A percentile compares a stretch with the other conserved stretches of the same genome.
Evolutionary conservation across 805 yeast genomes (phyloP).

Genomic region (Clavispora fructus): DNA sequence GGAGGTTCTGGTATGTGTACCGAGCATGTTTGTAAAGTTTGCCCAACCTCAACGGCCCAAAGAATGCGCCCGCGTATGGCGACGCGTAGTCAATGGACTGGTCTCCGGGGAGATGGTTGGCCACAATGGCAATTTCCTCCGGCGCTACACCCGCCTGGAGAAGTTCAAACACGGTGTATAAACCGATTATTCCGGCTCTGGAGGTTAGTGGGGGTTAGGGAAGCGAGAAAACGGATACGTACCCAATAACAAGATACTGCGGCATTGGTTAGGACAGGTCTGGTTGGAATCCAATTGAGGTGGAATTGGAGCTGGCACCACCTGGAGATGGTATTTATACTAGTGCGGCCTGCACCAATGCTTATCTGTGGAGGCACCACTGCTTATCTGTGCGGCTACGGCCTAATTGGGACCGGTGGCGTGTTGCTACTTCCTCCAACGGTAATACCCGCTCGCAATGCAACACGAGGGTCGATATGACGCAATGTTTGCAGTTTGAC

Average conservation of each 20-base stretch:
- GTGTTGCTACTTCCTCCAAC: too few species aligned
- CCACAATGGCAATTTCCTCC: neutral
- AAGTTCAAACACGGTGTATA: conserved; percentile 4
- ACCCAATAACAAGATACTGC: conserved; percentile 1
- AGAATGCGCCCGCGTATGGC: conserved; percentile 3
- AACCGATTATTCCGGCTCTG: conserved; percentile 4
- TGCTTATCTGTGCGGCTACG: neutral
- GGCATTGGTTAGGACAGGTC: neutral
- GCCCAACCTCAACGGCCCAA: neutral
- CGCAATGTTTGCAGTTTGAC: too few species aligned
- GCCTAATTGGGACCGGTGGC: neutral
- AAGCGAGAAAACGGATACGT: neutral
- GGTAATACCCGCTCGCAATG: too few species aligned
- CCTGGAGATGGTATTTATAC: too few species aligned
- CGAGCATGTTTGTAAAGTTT: neutral
- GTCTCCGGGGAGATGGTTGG: conserved; percentile 3
- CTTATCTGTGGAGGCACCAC: neutral
- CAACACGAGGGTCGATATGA: too few species aligned
- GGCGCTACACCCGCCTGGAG: neutral
- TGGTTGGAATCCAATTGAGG: neutral
- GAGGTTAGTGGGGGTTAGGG: neutral
- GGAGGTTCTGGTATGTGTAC: conserved; percentile 1
- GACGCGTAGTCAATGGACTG: conserved; percentile 1
- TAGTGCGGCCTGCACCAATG: neutral
- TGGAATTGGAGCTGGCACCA: too few species aligned